Base-by-base conservation (phyloP, 2,329 filamentous ascomycete species). In the Apiospora sp. region DNA sequence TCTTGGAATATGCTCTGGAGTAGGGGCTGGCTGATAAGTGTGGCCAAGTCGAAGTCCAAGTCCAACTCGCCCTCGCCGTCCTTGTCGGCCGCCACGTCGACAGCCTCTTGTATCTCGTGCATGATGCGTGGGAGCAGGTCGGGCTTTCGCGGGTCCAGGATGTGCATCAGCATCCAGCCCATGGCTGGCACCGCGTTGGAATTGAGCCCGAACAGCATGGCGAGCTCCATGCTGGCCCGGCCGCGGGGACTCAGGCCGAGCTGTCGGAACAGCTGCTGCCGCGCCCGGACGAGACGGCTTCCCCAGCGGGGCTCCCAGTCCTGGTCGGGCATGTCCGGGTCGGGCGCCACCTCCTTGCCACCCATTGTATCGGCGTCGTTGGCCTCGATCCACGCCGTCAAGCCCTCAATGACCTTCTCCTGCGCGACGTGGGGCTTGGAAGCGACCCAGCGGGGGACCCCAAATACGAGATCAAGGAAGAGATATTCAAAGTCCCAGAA, bases 231-330 rank as follows among this genome's bases (percentile, higher is more conserved):
- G 12, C 58, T 64, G 58, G 58, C 58, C 19, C 58, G 58, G 19
- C 34, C 58, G 34, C 19, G 3, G 10, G 34, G 3, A 22, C 58
- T 64, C 10, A 64, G 19, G 19, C 12, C 58, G 8, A 64, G 58
- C 2, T 6, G 10, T 2, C 10, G 19, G 30, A 34, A 64, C 3
- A 64, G 4, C 14, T 10, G 34, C 58, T 64, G 34, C 19, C 58
- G 58, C 1, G 58, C 58, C 6, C 58, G 58, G 7, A 41, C 19
- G 34, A 64, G 10, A 3, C 58, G 58, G 58, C 58, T 64, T 2
- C 58, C 58, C 58, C 58, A 64, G 19, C 34, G 30, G 4, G 58
- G 58, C 58, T 64, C 58, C 58, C 58, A 64, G 34, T 64, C 58
- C 8, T n/a, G 19, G 34, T 64, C 58, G 1, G 34, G 58, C 1